A percentile compares a stretch with the other conserved stretches of the same genome.
These are phyloP conservation scores for Chaetomium sp. DNA, from an alignment of 2,329 filamentous ascomycete genomes.

Conservation along the genomic window DNA sequence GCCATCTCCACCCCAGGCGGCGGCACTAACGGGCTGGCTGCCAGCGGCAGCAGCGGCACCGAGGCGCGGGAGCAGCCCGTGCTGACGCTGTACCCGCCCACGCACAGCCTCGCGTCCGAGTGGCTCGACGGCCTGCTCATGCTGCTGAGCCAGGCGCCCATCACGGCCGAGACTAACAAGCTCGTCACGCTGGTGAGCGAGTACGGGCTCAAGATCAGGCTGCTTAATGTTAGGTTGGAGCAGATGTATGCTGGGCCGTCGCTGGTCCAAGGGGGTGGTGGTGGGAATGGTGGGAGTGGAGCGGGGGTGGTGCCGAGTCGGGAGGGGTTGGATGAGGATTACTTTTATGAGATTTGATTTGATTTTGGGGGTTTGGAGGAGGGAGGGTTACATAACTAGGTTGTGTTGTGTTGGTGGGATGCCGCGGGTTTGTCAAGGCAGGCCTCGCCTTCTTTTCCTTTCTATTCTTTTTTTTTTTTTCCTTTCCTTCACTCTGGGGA, in stretches of 20 bases:
- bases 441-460: not conserved
- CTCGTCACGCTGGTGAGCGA: constrained; percentile 82
- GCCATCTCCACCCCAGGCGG: constrained; percentile 10
- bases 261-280: constrained; percentile 61
- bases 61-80: constrained; percentile 68
- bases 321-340: constrained; percentile 87
- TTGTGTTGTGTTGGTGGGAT: too few species aligned
- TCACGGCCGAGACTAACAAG: constrained; percentile 95
- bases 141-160: constrained; percentile 91
- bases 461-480: not conserved
- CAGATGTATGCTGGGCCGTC: constrained; percentile 67
- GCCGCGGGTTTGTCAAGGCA: too few species aligned
- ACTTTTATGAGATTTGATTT: constrained; percentile 76
- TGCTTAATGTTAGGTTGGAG: constrained; percentile 89
- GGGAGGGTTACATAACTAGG: not conserved
- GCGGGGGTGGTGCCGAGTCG: constrained; percentile 77
- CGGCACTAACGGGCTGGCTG: constrained; percentile 34
- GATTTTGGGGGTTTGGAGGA: not conserved
- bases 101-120: constrained; percentile 83
- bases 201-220: constrained; percentile 87
- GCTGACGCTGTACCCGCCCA: constrained; percentile 79
- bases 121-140: constrained; percentile 96
- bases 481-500: not conserved
- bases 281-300: constrained; percentile 42
- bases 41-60: constrained; percentile 35